A percentile compares a stretch with the other conserved stretches of the same genome.
These are phyloP conservation scores for Echeveria elegans DNA, from an alignment of 164 flowering plant genomes.

Conservation along the genomic window DNA sequence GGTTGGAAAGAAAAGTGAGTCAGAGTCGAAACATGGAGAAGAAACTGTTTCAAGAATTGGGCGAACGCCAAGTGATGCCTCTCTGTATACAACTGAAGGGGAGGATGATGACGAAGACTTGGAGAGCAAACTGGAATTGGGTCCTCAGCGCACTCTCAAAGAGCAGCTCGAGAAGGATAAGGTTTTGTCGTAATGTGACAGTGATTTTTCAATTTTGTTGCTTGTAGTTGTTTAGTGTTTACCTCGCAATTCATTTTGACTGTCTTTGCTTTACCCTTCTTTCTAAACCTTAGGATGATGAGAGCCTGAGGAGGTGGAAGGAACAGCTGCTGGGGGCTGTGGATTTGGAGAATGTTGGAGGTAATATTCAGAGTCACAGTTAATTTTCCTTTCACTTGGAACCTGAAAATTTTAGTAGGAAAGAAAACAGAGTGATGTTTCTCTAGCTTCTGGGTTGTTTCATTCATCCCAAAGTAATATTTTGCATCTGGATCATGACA, in stretches of 20 bases:
- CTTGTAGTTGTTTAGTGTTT: background rate
- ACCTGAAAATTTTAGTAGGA: background rate
- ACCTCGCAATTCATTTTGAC: background rate
- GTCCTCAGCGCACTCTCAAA: conserved; percentile 66
- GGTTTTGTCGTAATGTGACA: conserved; percentile 24
- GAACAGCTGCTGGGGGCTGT: conserved; percentile 5
- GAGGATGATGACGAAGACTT: conserved; percentile 1
- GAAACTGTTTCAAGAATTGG: background rate
- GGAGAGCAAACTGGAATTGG: conserved; percentile 34
- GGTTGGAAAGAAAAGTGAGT: background rate
- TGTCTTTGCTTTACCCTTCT: background rate
- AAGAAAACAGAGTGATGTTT: background rate
- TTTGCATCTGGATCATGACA: too few relatives aligned
- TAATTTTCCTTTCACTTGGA: background rate
- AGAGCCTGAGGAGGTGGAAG: conserved; percentile 7
- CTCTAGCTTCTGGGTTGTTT: too few relatives aligned
- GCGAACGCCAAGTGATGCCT: background rate
- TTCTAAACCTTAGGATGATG: conserved; percentile 15
- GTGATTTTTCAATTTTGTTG: background rate
- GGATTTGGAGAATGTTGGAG: background rate
- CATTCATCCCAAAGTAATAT: too few relatives aligned
- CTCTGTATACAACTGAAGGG: background rate
- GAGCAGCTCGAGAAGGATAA: conserved; percentile 76
- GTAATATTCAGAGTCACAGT: conserved; percentile 13
- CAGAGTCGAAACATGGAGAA: background rate